Evolutionary conservation across 306 rosid genomes (phyloP).

Genomic region (Dalbergia oliveri): DNA sequence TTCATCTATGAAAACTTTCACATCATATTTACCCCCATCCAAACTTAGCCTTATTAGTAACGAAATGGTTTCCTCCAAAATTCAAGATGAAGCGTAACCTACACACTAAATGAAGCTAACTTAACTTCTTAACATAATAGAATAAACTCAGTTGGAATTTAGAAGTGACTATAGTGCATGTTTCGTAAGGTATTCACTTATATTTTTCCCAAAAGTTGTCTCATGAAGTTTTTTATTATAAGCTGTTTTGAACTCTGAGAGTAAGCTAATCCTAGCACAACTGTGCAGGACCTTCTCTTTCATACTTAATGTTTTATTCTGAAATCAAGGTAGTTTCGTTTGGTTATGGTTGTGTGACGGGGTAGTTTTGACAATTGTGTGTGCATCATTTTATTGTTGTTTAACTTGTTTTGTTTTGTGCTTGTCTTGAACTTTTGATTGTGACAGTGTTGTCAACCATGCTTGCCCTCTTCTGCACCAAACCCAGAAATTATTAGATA

Average conservation of each 20-base stretch:
- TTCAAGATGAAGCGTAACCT: background rate
- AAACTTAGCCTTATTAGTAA: too few relatives aligned
- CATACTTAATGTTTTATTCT: background rate
- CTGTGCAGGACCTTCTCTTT: background rate
- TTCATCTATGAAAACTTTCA: too few relatives aligned
- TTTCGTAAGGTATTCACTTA: background rate
- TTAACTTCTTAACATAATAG: background rate
- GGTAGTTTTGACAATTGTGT: background rate
- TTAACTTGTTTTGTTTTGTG: background rate
- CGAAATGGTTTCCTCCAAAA: conserved; percentile 1
- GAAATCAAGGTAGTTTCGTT: background rate
- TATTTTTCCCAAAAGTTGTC: background rate
- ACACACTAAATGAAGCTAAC: background rate
- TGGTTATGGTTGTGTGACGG: background rate
- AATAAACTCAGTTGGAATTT: background rate
- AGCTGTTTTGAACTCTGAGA: background rate
- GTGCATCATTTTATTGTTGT: conserved; percentile 21
- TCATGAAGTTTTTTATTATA: background rate
- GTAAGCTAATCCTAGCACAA: background rate
- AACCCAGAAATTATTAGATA: conserved; percentile 58
- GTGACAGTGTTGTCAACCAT: conserved; percentile 66
- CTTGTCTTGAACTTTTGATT: conserved; percentile 25
- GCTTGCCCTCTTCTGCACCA: conserved; percentile 52
- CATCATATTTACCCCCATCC: too few relatives aligned
- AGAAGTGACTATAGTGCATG: background rate